These are phyloP conservation scores for Chaetomiaceae sp. DNA, from an alignment of 2,329 filamentous ascomycete species.

Conservation along the genomic window DNA sequence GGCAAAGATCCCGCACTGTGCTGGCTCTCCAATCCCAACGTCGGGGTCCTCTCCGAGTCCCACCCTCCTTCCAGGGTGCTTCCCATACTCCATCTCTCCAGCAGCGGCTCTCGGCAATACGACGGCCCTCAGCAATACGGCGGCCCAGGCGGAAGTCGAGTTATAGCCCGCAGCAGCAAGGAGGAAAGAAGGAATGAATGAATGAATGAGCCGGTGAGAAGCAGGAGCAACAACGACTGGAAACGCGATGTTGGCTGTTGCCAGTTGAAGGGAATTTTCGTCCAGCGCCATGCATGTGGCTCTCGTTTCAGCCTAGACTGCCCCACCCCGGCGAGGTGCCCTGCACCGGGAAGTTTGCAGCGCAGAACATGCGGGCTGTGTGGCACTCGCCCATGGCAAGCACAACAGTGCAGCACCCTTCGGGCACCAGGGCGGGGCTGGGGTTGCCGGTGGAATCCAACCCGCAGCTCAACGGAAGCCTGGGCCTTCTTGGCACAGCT, in stretches of 20 bases:
- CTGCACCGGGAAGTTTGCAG: slow-evolving; percentile 2
- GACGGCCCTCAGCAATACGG: background rate
- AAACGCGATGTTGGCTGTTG: background rate
- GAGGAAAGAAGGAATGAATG: too few relatives aligned
- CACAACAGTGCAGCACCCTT: too few relatives aligned
- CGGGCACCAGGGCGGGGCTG: too few relatives aligned
- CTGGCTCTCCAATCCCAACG: too few relatives aligned
- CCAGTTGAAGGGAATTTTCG: background rate
- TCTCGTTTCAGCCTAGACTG: slow-evolving; percentile 13
- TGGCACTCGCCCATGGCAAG: too few relatives aligned
- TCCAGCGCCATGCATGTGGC: slow-evolving; percentile 9
- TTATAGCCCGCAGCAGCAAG: background rate
- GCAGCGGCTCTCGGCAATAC: too few relatives aligned
- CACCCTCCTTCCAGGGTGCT: too few relatives aligned
- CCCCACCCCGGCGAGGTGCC: background rate
- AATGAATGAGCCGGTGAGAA: too few relatives aligned
- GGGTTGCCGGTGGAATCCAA: slow-evolving; percentile 2
- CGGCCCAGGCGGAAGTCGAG: background rate
- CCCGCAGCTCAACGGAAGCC: background rate
- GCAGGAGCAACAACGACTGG: background rate
- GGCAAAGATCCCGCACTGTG: too few relatives aligned
- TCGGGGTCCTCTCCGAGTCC: too few relatives aligned
- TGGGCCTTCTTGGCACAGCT: slow-evolving; percentile 10
- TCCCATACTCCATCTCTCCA: too few relatives aligned
- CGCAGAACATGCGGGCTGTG: too few relatives aligned